Evolutionary conservation across 805 yeast species (phyloP).

Genomic region (Pichia thaimueangensis): DNA sequence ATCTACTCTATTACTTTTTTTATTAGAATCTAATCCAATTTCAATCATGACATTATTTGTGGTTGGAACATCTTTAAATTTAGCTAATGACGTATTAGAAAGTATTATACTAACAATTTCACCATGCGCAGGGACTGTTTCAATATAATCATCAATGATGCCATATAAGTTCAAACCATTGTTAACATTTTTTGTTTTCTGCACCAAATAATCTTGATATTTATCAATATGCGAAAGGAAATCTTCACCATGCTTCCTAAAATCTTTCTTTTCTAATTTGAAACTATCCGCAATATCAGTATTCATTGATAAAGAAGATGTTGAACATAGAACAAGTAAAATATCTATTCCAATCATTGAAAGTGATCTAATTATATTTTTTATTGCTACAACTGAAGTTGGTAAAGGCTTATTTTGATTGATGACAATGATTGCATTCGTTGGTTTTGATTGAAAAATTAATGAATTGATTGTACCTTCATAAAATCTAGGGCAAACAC

Average conservation of each 20-base stretch:
- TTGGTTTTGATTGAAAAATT: conserved; percentile 22
- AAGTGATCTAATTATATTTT: conserved; percentile 27
- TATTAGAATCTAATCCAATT: conserved; percentile 17
- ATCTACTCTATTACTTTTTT: conserved; percentile 12
- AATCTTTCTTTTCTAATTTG: conserved; percentile 12
- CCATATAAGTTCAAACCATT: neutral
- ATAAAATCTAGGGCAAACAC: conserved; percentile 27
- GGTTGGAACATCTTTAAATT: conserved; percentile 16
- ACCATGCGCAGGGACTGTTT: neutral
- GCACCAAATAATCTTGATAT: conserved; percentile 11
- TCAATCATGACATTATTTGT: conserved; percentile 23
- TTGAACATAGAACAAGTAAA: conserved; percentile 19
- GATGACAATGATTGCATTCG: conserved; percentile 22
- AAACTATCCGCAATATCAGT: conserved; percentile 14
- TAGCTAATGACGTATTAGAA: conserved; percentile 21
- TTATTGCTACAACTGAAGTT: conserved; percentile 20
- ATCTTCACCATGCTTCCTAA: conserved; percentile 7
- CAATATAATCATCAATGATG: neutral
- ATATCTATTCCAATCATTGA: conserved; percentile 26
- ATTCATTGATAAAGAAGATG: conserved; percentile 11
- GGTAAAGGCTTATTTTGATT: conserved; percentile 23
- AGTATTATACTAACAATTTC: conserved; percentile 19
- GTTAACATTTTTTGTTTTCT: neutral
- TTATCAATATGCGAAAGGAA: conserved; percentile 15
- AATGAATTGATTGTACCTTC: conserved; percentile 25